A percentile compares a stretch with the other conserved stretches of the same genome.
Evolutionary conservation across 345 rosid species (phyloP).

Genomic region (Gossypium bickii): DNA sequence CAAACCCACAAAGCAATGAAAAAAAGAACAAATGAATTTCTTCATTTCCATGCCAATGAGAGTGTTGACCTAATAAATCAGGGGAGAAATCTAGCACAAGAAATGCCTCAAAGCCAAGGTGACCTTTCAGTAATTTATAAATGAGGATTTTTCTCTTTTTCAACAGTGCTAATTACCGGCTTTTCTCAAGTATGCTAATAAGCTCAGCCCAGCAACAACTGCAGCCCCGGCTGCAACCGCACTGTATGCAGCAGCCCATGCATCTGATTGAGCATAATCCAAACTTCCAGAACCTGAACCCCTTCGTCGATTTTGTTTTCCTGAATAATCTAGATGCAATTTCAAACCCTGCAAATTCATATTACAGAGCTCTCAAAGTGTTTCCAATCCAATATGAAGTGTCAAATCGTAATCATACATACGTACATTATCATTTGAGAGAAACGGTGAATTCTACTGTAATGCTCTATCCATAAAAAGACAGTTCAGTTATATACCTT

Average conservation of each 20-base stretch:
- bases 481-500: constrained; percentile 49
- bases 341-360: constrained; percentile 65
- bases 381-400: not conserved
- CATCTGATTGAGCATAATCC: constrained; percentile 61
- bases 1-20: not conserved
- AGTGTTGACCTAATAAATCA: not conserved
- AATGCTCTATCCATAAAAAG: not conserved
- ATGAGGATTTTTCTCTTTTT: not conserved
- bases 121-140: constrained; percentile 8
- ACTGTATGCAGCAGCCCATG: constrained; percentile 90
- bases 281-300: constrained; percentile 44
- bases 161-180: constrained; percentile 36
- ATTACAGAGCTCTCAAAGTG: not conserved
- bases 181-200: constrained; percentile 75
- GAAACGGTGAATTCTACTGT: not conserved
- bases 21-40: not conserved
- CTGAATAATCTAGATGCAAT: constrained; percentile 79
- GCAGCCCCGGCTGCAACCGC: constrained; percentile 95
- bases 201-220: constrained; percentile 77
- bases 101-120: constrained; percentile 3
- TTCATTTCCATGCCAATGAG: constrained; percentile 12
- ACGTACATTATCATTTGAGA: not conserved
- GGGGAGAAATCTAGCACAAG: constrained; percentile 9
- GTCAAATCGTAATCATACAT: not conserved
- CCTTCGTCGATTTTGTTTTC: constrained; percentile 35